A percentile compares a stretch with the other conserved stretches of the same genome.
These are phyloP conservation scores for Crithidia thermophila DNA, from an alignment of 208 protist genomes.

Conservation along the genomic window DNA sequence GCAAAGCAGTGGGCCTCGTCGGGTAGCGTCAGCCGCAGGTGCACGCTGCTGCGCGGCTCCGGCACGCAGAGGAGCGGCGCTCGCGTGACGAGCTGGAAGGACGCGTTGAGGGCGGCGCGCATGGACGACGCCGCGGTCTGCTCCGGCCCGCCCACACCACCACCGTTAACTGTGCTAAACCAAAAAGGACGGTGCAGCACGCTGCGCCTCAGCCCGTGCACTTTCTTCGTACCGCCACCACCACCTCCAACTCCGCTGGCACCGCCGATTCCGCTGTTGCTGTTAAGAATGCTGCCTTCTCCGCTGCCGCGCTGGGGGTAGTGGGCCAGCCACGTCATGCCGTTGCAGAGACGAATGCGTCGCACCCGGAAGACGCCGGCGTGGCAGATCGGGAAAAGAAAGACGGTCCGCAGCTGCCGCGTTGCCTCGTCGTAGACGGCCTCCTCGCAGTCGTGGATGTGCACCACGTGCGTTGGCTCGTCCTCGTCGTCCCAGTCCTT, in stretches of 20 bases:
- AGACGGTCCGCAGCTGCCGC: conserved; percentile 34
- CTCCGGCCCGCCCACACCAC: background rate
- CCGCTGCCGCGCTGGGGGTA: conserved; percentile 23
- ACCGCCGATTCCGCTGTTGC: background rate
- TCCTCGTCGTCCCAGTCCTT: conserved; percentile 61
- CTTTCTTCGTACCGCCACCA: too few species aligned
- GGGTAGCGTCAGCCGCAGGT: conserved; percentile 41
- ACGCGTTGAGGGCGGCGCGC: conserved; percentile 5
- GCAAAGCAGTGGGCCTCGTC: conserved; percentile 71
- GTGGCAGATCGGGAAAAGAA: conserved; percentile 62
- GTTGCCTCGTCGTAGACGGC: conserved; percentile 38
- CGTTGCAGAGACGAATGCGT: conserved; percentile 48
- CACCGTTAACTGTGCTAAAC: too few species aligned
- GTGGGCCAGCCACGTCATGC: conserved; percentile 36
- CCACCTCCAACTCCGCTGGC: background rate
- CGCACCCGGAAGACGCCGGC: conserved; percentile 66
- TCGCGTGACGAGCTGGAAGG: conserved; percentile 9
- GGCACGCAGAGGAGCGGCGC: conserved; percentile 37
- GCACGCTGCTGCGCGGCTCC: conserved; percentile 60
- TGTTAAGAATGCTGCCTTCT: background rate
- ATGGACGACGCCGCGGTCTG: background rate
- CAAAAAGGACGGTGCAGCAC: too few species aligned
- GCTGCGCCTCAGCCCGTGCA: background rate
- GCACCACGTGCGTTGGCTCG: conserved; percentile 71
- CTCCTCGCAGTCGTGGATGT: conserved; percentile 23